A percentile compares a stretch with the other conserved stretches of the same genome.
These are phyloP conservation scores for Apium graveolens DNA, from an alignment of 129 eudicot species.

Conservation along the genomic window DNA sequence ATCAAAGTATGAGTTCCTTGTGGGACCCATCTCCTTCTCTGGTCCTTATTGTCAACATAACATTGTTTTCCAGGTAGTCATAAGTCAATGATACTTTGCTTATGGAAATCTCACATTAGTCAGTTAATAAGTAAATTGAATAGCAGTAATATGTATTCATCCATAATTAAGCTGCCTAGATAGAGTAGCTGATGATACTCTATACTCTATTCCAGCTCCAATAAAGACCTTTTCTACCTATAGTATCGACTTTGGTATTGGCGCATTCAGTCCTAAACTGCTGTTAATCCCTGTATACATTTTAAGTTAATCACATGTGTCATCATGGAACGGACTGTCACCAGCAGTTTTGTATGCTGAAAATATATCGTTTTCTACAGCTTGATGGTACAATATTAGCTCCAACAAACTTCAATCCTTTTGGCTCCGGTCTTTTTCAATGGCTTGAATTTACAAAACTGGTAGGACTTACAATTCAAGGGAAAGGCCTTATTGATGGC, in stretches of 20 bases:
- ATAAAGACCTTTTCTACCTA: neutral
- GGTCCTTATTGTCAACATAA: constrained; percentile 68
- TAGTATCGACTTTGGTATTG: neutral
- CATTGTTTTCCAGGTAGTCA: constrained; percentile 82
- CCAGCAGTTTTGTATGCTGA: neutral
- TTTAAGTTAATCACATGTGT: neutral
- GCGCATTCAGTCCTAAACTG: neutral
- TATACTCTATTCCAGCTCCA: neutral
- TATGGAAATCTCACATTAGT: neutral
- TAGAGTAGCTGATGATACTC: neutral
- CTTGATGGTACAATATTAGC: constrained; percentile 83
- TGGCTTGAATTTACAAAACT: constrained; percentile 93
- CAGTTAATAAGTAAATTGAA: neutral
- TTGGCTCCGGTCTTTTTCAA: constrained; percentile 74
- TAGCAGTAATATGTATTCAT: neutral
- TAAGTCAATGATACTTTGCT: neutral
- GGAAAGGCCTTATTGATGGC: constrained; percentile 80
- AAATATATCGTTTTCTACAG: constrained; percentile 29
- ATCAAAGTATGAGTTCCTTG: constrained; percentile 51
- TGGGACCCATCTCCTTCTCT: constrained; percentile 80
- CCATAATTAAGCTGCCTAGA: neutral
- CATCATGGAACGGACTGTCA: neutral
- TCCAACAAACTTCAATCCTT: constrained; percentile 56
- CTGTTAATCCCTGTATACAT: neutral
- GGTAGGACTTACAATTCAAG: constrained; percentile 67